These are phyloP conservation scores for Ganoderma multipileum DNA, from an alignment of 1,284 basidiomycete genomes.

Conservation along the genomic window DNA sequence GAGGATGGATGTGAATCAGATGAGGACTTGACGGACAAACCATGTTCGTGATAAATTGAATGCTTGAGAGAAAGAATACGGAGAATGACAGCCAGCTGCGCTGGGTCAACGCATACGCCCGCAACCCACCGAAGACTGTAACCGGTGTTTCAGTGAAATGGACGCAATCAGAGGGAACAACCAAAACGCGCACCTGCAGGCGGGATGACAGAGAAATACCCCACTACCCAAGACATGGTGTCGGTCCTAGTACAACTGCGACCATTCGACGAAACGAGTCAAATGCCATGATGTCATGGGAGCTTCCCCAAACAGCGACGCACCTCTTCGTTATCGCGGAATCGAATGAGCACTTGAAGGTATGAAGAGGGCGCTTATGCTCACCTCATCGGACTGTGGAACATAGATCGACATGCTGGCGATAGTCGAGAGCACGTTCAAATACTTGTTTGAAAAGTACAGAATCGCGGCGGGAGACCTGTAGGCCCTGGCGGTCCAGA, in stretches of 20 bases:
- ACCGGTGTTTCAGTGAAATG: no score
- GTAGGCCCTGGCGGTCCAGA: not conserved
- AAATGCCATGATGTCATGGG: no score
- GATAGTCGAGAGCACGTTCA: not conserved
- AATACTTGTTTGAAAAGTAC: not conserved
- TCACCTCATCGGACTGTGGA: not conserved
- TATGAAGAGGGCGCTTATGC: not conserved
- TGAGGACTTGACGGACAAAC: not conserved
- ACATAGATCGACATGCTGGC: not conserved
- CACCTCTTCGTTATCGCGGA: no score
- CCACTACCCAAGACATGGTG: no score
- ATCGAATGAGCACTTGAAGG: no score
- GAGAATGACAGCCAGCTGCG: not conserved
- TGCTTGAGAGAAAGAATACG: not conserved
- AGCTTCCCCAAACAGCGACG: no score
- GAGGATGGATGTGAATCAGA: not conserved
- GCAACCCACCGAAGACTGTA: no score
- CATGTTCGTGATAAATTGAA: not conserved
- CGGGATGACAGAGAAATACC: not conserved
- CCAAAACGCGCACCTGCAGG: not conserved
- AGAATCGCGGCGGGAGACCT: not conserved
- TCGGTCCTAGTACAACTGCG: not conserved
- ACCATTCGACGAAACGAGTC: no score
- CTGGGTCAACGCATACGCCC: not conserved
- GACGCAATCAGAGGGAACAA: no score